Evolutionary conservation across 768 basidiomycete genomes (phyloP).

Genomic region (Suillus hirtellus): DNA sequence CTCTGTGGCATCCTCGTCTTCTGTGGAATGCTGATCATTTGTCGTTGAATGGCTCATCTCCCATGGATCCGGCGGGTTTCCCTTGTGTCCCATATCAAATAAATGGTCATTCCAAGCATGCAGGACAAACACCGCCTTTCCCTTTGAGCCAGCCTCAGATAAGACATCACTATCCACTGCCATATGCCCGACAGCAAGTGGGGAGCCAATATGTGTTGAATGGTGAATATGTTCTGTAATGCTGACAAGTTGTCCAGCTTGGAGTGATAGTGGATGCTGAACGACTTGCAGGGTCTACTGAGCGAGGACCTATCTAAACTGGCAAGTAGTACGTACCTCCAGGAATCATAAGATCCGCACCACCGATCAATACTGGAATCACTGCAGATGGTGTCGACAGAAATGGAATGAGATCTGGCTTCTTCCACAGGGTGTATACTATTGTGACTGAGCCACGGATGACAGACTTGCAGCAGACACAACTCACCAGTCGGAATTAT

Average conservation of each 20-base stretch:
- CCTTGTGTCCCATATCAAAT: slow-evolving; percentile 1
- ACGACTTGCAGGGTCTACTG: not conserved
- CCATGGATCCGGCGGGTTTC: slow-evolving; percentile 18
- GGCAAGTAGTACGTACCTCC: not conserved
- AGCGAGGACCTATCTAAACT: not conserved
- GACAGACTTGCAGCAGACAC: not conserved
- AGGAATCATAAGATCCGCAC: slow-evolving; percentile 73
- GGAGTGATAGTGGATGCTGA: not conserved
- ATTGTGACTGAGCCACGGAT: slow-evolving; percentile 2
- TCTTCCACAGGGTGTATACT: slow-evolving; percentile 83
- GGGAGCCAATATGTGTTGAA: slow-evolving; percentile 38
- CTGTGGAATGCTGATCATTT: slow-evolving; percentile 18
- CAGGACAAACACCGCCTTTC: slow-evolving; percentile 72
- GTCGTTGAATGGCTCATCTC: slow-evolving; percentile 26
- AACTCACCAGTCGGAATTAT: slow-evolving; percentile 67
- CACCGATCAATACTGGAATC: slow-evolving; percentile 67
- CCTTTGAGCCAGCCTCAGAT: slow-evolving; percentile 52
- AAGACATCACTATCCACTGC: slow-evolving; percentile 55
- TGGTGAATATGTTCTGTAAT: slow-evolving; percentile 50
- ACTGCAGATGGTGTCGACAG: slow-evolving; percentile 73
- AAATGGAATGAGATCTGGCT: slow-evolving; percentile 62
- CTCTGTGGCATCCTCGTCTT: slow-evolving; percentile 3
- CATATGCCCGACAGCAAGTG: slow-evolving; percentile 77
- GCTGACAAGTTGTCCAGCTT: slow-evolving; percentile 47
- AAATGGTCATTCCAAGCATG: slow-evolving; percentile 73